These are phyloP conservation scores for Tolypocladium pustulatum DNA, from an alignment of 2,329 filamentous ascomycete genomes.

Conservation along the genomic window DNA sequence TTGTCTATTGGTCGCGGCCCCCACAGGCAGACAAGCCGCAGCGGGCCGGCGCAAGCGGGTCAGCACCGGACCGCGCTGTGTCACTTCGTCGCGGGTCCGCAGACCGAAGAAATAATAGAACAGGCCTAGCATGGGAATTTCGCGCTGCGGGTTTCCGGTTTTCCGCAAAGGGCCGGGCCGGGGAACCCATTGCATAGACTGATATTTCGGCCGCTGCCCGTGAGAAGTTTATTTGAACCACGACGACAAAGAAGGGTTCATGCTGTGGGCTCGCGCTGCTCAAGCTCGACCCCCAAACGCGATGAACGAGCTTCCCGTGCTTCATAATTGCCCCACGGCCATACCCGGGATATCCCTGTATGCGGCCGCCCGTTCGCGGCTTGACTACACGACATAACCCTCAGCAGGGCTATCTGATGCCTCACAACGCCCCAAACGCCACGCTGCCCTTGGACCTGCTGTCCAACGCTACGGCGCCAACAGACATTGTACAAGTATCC, in stretches of 20 bases:
- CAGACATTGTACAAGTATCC: background rate
- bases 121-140: background rate
- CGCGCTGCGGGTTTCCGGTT: background rate
- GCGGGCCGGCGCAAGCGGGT: background rate
- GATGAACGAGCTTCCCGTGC: background rate
- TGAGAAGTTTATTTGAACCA: background rate
- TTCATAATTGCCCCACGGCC: background rate
- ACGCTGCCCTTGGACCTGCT: background rate
- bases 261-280: background rate
- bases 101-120: background rate
- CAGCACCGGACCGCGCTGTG: background rate
- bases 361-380: background rate
- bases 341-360: too few species aligned
- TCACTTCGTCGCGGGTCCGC: background rate
- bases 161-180: too few species aligned
- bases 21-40: background rate
- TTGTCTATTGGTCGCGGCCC: background rate
- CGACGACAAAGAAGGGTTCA: background rate
- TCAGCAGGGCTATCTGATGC: background rate
- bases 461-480: background rate
- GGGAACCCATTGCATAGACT: background rate
- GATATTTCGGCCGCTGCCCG: background rate
- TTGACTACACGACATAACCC: background rate
- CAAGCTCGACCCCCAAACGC: background rate
- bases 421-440: background rate